These are phyloP conservation scores for Cyclanthera cordifolia DNA, from an alignment of 306 rosid genomes.

Conservation along the genomic window DNA sequence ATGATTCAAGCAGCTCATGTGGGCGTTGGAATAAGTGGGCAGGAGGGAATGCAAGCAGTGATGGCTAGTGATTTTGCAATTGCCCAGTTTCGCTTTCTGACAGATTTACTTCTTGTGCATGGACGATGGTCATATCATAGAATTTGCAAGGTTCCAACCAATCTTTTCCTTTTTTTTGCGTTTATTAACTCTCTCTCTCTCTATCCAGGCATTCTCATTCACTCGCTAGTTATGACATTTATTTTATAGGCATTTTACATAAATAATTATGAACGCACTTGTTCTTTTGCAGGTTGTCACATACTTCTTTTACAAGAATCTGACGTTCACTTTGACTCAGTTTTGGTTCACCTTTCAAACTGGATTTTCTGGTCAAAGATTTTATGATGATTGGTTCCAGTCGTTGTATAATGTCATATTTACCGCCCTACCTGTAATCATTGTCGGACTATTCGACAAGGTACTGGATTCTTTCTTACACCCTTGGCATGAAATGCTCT, in stretches of 20 bases:
- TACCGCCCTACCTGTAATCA: slow-evolving; percentile 86
- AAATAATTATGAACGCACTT: slow-evolving; percentile 14
- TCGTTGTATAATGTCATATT: slow-evolving; percentile 85
- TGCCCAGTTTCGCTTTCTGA: slow-evolving; percentile 92
- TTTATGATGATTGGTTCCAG: slow-evolving; percentile 95
- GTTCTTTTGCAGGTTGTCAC: slow-evolving; percentile 59
- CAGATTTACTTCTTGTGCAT: slow-evolving; percentile 93
- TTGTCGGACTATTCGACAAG: slow-evolving; percentile 91
- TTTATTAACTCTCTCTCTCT: no score
- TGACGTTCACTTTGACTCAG: slow-evolving; percentile 88
- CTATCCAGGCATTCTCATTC: background rate
- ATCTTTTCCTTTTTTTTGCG: no score
- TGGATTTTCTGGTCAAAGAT: slow-evolving; percentile 97
- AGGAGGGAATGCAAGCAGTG: slow-evolving; percentile 99
- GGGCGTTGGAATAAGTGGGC: slow-evolving; percentile 91
- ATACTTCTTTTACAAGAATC: slow-evolving; percentile 96
- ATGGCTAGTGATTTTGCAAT: slow-evolving; percentile 99
- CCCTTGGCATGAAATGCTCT: background rate
- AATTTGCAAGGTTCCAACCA: slow-evolving; percentile 73
- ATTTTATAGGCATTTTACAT: background rate
- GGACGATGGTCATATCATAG: slow-evolving; percentile 98
- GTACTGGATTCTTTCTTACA: slow-evolving; percentile 29
- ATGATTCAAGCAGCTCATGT: slow-evolving; percentile 99
- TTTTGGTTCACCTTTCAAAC: slow-evolving; percentile 98
- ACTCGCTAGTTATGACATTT: background rate